Conservation (phyloP, 352 stramenopile genomes). For the Peronospora belbahrii region DNA sequence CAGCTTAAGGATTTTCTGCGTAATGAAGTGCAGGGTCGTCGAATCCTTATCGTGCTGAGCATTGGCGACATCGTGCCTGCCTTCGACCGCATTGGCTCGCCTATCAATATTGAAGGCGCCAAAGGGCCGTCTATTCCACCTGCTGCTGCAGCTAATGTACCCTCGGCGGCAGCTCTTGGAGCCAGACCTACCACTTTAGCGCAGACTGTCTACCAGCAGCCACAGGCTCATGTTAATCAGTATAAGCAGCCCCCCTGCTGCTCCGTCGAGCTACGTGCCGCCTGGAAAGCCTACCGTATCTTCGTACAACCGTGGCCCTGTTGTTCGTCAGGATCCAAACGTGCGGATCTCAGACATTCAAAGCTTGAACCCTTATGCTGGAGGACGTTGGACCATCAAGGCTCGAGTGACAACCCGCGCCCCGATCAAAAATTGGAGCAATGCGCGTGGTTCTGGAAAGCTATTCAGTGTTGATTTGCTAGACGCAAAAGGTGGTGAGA, state of each 20-base stretch:
- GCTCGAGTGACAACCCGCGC: constrained; percentile 90
- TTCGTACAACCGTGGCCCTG: constrained; percentile 63
- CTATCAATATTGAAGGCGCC: constrained; percentile 65
- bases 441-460: constrained; percentile 92
- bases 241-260: constrained; percentile 21
- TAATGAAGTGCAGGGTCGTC: constrained; percentile 77
- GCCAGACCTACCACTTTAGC: constrained; percentile 19
- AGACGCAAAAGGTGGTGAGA: constrained; percentile 92
- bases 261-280: constrained; percentile 21
- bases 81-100: constrained; percentile 67
- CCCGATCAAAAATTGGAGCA: constrained; percentile 94
- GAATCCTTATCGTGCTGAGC: constrained; percentile 80
- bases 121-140: constrained; percentile 33
- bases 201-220: constrained; percentile 34
- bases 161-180: constrained; percentile 19
- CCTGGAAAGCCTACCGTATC: constrained; percentile 24
- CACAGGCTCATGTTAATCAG: constrained; percentile 17
- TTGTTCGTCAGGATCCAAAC: constrained; percentile 77
- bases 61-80: constrained; percentile 69
- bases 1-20: constrained; percentile 79
- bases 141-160: constrained; percentile 15
- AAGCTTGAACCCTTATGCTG: constrained; percentile 92
- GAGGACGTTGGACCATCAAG: constrained; percentile 93
- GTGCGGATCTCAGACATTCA: constrained; percentile 77
- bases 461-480: constrained; percentile 96